Evolutionary conservation across 2,329 filamentous ascomycete genomes (phyloP), one percentile per base, ranked within the genome.

Genomic region (Hortaea werneckii): DNA sequence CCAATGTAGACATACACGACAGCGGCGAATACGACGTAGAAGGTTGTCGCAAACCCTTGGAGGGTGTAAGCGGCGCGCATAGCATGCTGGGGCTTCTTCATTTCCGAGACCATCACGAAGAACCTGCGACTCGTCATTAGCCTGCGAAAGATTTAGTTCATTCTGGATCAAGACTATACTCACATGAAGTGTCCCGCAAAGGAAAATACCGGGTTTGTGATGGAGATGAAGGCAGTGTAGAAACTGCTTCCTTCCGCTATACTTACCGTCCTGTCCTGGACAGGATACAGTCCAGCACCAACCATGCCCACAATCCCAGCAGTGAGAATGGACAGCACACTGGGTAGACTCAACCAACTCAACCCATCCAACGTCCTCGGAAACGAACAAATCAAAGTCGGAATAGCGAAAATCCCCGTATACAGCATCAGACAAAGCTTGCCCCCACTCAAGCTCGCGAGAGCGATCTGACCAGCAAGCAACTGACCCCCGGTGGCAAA

Each of bases 401-500:
- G 44, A 3, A 74, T 57, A 51, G 80, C 57, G 0, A 78, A 80
- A 1, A 80, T 66, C n/a, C 81, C 68, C 1, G 73, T 76, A 67
- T 79, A 85, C 1, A 80, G 69, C 46, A 85, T 77, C 1, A 79
- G 82, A 61, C 82, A 85, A 0, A 75, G 72, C 0, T 71, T 77
- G 50, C 82, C 74, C 4, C 76, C 64, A 3, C 79, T 80, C 44
- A 87, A 69, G 43, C 74, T 79, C 56, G 80, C 80, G 62, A 86
- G 75, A 46, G 82, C 82, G 56, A 87, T 83, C n/a, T 75, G 76
- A 51, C 83, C 84, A 0, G 81, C 84, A 48, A 86, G 65, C 37
- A 83, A 70, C 65, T 87, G 83, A 13, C 79, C 82, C 35, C 76
- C 80, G 64, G 82, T 80, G 51, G 82, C 74, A 64, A 87, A 85